phyloP scores from a whole-genome alignment of 1,139 yeast species.

The Zhuliangozyma blackwelliae region DNA sequence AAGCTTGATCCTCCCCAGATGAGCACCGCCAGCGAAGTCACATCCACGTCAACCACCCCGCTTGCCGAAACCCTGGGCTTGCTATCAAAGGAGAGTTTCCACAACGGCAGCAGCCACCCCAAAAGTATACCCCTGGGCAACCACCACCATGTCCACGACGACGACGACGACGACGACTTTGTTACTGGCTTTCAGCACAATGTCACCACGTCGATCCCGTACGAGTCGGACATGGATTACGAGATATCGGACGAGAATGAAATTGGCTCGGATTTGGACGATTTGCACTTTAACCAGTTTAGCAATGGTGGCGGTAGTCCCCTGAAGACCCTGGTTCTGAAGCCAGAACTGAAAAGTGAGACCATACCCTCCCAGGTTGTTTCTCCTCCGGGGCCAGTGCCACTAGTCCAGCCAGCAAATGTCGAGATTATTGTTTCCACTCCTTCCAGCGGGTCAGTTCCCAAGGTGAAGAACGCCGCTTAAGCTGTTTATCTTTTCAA shows the following conservation, averaged over 20 bases:
- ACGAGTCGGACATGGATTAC: conserved; percentile 29
- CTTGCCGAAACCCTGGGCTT: conserved; percentile 3
- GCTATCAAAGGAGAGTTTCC: background rate
- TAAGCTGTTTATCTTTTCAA: background rate
- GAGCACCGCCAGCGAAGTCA: conserved; percentile 9
- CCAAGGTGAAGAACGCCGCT: conserved; percentile 5
- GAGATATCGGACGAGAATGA: conserved; percentile 27
- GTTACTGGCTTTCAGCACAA: conserved; percentile 31
- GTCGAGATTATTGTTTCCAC: conserved; percentile 24
- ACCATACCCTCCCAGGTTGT: too few species aligned
- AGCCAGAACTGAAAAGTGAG: too few species aligned
- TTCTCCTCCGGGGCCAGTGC: background rate
- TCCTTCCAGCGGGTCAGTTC: conserved; percentile 17
- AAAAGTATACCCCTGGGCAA: conserved; percentile 5
- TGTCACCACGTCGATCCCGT: conserved; percentile 17
- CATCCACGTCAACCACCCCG: conserved; percentile 19
- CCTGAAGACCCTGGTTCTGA: too few species aligned
- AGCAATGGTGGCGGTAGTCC: too few species aligned
- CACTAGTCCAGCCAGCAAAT: conserved; percentile 6
- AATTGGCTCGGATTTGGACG: conserved; percentile 11
- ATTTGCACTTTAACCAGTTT: conserved; percentile 9
- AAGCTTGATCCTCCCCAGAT: conserved; percentile 1
- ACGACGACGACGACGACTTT: too few species aligned
- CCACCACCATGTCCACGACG: too few species aligned
- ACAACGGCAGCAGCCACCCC: conserved; percentile 4